Base-by-base conservation (phyloP, 192 early-diverging fungal genomes). In the Coemansia asiatica region DNA sequence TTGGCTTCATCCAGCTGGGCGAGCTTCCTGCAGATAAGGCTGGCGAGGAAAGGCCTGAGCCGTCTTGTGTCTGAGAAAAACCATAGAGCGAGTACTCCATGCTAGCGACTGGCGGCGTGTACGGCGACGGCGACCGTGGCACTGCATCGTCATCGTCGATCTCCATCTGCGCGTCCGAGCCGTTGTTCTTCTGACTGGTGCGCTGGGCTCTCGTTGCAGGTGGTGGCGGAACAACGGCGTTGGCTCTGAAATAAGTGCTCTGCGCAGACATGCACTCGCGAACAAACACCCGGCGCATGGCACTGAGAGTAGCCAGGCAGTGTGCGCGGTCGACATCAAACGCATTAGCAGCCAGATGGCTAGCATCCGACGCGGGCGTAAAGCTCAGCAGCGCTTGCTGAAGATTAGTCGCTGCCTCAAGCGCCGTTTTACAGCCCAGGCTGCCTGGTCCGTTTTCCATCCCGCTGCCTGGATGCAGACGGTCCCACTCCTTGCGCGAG, bases 281-380 rank as follows among this genome's bases (percentile, higher is more conserved):
- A 54, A 84, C 81, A 64, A 86, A 86, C 21, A 83, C 66, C 2
- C 73, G 66, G 44, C 85, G 84, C 64, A 87, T 80, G n/a, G 84
- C 77, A 21, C 71, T 69, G 0, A 91, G 69, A 10, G 84, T 85
- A 8, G 74, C 68, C 33, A 88, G 63, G 28, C 87, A 72, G 28
- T 83, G 71, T 15, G 74, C 75, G 23, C 89, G 86, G 26, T 84
- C 76, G 4, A 88, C 86, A 63, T 91, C 88, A 69, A 91, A 89
- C 6, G 87, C 83, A 61, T 90, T 90, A 44, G 68, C 58, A 1
- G 69, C 79, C 38, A 86, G 62, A 0, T 70, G 67, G 31, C 69
- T 71, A 47, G 74, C 66, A 36, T 83, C 83, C 3, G 76, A 71
- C 1, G 64, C 79, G 12, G 53, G 71, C 9, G 54, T 79, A 65